Percentiles rank a stretch among this genome's conserved stretches.
Conservation (phyloP, 2,329 filamentous ascomycete genomes). For the Talaromyces piceae region DNA sequence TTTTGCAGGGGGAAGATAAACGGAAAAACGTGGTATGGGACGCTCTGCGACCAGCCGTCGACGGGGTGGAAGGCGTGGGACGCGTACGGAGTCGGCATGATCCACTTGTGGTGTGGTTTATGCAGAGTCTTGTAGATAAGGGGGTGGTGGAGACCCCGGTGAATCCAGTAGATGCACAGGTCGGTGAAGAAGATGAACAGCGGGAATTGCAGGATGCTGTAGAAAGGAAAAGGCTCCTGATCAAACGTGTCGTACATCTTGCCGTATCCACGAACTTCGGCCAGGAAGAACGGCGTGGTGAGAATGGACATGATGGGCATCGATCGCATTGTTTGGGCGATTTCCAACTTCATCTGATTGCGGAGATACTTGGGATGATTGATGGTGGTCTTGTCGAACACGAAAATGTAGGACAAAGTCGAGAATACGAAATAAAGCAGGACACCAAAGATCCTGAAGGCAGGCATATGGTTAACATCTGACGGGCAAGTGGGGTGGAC, state of each 20-base stretch:
- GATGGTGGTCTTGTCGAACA: slow-evolving; percentile 87
- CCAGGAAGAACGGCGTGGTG: slow-evolving; percentile 72
- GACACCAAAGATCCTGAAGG: slow-evolving; percentile 77
- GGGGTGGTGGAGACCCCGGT: slow-evolving; percentile 76
- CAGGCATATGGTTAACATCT: neutral
- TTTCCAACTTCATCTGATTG: slow-evolving; percentile 83
- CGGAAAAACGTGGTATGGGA: slow-evolving; percentile 90
- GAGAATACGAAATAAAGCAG: slow-evolving; percentile 80
- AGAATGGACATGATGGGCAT: slow-evolving; percentile 78
- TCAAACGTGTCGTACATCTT: slow-evolving; percentile 77
- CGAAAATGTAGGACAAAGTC: slow-evolving; percentile 72
- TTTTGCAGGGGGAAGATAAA: slow-evolving; percentile 92
- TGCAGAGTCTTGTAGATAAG: slow-evolving; percentile 78
- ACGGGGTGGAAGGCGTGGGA: slow-evolving; percentile 92
- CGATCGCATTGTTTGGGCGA: slow-evolving; percentile 65
- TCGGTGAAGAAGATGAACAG: slow-evolving; percentile 85
- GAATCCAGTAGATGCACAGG: slow-evolving; percentile 85
- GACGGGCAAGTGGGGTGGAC: neutral
- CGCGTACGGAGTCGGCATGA: slow-evolving; percentile 92
- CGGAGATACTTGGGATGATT: slow-evolving; percentile 91
- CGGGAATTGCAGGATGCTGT: slow-evolving; percentile 77
- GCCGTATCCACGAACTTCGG: slow-evolving; percentile 75
- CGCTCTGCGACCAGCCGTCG: slow-evolving; percentile 79
- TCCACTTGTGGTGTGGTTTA: slow-evolving; percentile 99
- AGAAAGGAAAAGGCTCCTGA: slow-evolving; percentile 69